Evolutionary conservation across 495 filamentous ascomycete genomes (phyloP).

Genomic region (Tuber umbilicatum): DNA sequence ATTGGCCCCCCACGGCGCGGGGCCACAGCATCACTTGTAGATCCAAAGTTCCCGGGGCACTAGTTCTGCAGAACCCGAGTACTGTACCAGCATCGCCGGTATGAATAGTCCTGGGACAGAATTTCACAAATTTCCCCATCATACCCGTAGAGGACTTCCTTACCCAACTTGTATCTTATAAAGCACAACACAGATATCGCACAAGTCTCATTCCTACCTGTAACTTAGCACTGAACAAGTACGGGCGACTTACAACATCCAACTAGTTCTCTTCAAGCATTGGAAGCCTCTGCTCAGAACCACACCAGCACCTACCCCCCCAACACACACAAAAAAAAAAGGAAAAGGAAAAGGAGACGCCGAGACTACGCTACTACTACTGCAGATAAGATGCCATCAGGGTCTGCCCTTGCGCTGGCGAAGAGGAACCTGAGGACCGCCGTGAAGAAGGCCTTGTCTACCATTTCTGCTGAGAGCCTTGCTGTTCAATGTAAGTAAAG

Average conservation of each 20-base stretch:
- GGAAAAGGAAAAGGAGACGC: background rate
- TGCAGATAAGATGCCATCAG: slow-evolving; percentile 16
- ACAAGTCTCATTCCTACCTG: background rate
- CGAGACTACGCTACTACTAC: background rate
- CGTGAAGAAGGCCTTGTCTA: slow-evolving; percentile 29
- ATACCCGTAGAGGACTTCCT: background rate
- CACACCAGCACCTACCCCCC: background rate
- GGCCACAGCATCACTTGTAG: background rate
- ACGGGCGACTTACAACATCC: background rate
- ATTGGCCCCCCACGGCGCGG: background rate
- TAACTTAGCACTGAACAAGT: background rate
- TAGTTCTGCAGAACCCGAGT: background rate
- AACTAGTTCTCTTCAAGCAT: background rate
- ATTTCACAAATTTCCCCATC: background rate
- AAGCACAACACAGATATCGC: background rate
- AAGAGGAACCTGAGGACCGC: slow-evolving; percentile 35
- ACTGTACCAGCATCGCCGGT: background rate
- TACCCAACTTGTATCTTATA: background rate
- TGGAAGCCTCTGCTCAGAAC: background rate
- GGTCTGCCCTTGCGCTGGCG: slow-evolving; percentile 18
- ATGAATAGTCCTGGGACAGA: background rate
- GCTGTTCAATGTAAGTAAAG: slow-evolving; percentile 26
- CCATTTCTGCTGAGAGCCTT: slow-evolving; percentile 22
- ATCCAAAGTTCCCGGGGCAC: background rate
- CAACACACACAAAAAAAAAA: background rate